Base-by-base conservation (phyloP, 176 grass and related monocot genomes). In the Panicum miliaceum region DNA sequence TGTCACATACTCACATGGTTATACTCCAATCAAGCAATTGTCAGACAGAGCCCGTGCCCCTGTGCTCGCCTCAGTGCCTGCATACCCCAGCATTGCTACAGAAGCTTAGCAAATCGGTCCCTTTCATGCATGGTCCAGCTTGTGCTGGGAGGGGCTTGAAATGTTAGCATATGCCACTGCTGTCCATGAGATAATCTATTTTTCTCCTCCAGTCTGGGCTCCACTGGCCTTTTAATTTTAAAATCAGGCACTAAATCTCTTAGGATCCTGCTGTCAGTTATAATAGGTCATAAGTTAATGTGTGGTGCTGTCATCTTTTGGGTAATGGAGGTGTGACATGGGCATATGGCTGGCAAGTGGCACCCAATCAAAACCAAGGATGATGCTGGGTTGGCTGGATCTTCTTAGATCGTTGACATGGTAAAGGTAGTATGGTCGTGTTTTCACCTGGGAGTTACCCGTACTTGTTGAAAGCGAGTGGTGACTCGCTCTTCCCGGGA, bases 271-370 rank as follows among this genome's bases (percentile, higher is more conserved):
- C 3, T 26, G 38, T 61, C 63, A 77, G 43, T 59, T 27, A 58
- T 67, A 48, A 47, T 50, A 22, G n/a, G 36, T 78, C 40, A 52
- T 71, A 64, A 34, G 42, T 78, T 64, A 71, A 62, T 67, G 64
- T 43, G 32, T 78, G 64, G 63, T 19, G 42, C n/a, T 64, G 43
- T 53, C 59, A 23, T 71, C 45, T 86, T 75, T 86, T 66, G 47
- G 48, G 25, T 75, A 68, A 36, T 43, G 79, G 16, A 56, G 25
- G 58, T 54, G 23, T 83, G 54, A 63, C 56, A 54, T 71, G 6
- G 25, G 27, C 37, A 62, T 71, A 9, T 71, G 23, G 42, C 23
- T 88, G 43, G 65, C 64, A 64, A 34, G n/a, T n/a, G n/a, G n/a
- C n/a, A n/a, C n/a, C 32, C 67, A 62, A 51, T 54, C 61, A 78